Conservation (phyloP, 2,329 filamentous ascomycete genomes). For the Aspergillus uvarum region DNA sequence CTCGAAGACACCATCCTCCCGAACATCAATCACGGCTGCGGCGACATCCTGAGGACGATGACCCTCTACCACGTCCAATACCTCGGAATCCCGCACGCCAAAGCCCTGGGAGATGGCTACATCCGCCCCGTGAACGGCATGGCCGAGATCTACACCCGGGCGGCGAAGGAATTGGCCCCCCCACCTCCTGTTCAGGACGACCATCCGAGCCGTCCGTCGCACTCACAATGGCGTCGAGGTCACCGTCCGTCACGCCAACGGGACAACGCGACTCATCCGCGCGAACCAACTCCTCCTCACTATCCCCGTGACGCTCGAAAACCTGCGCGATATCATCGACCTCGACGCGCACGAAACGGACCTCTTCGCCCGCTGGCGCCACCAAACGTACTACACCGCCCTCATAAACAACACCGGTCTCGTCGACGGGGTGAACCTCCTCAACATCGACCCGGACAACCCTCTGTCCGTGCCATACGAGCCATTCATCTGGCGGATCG, state of each 20-base stretch:
- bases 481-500: background rate
- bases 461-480: background rate
- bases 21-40: background rate
- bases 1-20: slow-evolving; percentile 18
- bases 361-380: background rate
- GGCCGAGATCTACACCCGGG: background rate
- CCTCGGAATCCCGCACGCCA: background rate
- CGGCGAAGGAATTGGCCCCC: background rate
- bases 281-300: background rate
- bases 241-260: background rate
- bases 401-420: background rate
- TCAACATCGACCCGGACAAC: background rate
- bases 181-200: background rate
- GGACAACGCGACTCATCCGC: background rate
- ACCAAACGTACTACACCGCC: background rate
- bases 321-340: background rate
- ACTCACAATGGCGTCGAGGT: background rate
- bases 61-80: background rate
- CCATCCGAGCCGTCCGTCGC: background rate
- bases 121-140: background rate
- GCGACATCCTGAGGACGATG: background rate
- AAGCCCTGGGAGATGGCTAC: background rate
- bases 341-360: background rate
- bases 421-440: background rate
- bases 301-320: background rate